These are phyloP conservation scores for Magnaporthiopsis rhizophila DNA, from an alignment of 2,329 filamentous ascomycete species.

Conservation along the genomic window DNA sequence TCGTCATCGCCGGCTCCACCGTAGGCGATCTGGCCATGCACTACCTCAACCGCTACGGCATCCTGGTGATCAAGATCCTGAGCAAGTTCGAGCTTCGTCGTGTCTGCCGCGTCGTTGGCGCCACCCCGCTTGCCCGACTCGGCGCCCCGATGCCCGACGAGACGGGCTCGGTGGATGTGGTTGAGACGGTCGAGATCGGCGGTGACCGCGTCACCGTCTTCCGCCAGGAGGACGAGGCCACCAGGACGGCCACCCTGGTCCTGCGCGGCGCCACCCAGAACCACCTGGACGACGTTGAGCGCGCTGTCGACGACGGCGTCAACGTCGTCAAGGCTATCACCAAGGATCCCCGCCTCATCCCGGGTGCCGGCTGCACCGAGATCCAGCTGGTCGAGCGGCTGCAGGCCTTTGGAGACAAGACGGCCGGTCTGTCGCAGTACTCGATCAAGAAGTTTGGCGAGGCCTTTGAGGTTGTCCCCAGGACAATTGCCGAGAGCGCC, in stretches of 20 bases:
- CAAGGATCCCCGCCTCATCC: constrained; percentile 81
- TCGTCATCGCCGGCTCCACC: constrained; percentile 86
- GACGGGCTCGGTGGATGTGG: constrained; percentile 90
- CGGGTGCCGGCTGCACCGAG: constrained; percentile 90
- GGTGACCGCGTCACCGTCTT: constrained; percentile 98
- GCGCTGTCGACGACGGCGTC: constrained; percentile 94
- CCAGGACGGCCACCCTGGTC: constrained; percentile 88
- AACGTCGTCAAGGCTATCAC: constrained; percentile 99
- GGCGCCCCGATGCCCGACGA: constrained; percentile 99
- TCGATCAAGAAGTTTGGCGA: constrained; percentile 97
- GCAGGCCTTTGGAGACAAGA: constrained; percentile 84
- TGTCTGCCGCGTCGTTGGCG: constrained; percentile 91
- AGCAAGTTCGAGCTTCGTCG: constrained; percentile 97
- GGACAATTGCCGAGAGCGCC: constrained; percentile 88
- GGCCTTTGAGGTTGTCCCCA: constrained; percentile 93
- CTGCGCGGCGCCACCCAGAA: constrained; percentile 95
- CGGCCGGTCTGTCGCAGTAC: constrained; percentile 86
- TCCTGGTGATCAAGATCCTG: constrained; percentile 91
- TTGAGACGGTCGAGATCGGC: constrained; percentile 95
- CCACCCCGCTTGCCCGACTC: constrained; percentile 88
- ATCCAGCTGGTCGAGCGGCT: constrained; percentile 90
- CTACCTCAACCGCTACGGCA: constrained; percentile 95
- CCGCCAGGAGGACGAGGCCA: constrained; percentile 88
- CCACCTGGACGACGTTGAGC: constrained; percentile 93
- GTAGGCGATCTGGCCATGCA: constrained; percentile 93